phyloP scores from a whole-genome alignment of 148 eudicot species.

The Dysphania ambrosioides region DNA sequence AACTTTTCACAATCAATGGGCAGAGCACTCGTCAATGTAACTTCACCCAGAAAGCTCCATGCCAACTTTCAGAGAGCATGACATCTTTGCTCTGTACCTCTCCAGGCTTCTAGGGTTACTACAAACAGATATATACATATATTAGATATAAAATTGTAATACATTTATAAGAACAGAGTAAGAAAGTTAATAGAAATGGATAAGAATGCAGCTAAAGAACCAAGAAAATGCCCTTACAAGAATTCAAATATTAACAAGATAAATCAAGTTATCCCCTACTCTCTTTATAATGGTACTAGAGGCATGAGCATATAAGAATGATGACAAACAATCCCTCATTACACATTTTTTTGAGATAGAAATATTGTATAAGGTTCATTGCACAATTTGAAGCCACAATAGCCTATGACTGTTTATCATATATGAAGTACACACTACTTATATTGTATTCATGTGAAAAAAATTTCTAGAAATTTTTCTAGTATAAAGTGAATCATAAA shows the following conservation, averaged over 20 bases:
- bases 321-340: neutral
- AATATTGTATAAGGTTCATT: neutral
- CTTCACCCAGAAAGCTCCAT: neutral
- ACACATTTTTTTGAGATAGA: neutral
- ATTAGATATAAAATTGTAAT: neutral
- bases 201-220: neutral
- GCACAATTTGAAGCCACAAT: no score
- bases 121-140: conserved; percentile 1
- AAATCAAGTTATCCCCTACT: no score
- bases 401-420: no score
- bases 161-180: neutral
- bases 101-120: neutral
- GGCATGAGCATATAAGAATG: no score
- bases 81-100: neutral
- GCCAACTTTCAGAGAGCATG: neutral
- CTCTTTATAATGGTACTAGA: neutral
- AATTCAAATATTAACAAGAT: no score
- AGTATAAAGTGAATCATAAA: no score
- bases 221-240: no score
- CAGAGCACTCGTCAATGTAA: neutral
- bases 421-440: no score
- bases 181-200: neutral
- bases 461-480: no score
- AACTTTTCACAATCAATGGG: neutral
- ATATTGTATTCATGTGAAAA: no score